Evolutionary conservation across 2,329 filamentous ascomycete species (phyloP), one percentile per base, ranked within the genome.

Genomic region (Pseudofabraea citricarpa): DNA sequence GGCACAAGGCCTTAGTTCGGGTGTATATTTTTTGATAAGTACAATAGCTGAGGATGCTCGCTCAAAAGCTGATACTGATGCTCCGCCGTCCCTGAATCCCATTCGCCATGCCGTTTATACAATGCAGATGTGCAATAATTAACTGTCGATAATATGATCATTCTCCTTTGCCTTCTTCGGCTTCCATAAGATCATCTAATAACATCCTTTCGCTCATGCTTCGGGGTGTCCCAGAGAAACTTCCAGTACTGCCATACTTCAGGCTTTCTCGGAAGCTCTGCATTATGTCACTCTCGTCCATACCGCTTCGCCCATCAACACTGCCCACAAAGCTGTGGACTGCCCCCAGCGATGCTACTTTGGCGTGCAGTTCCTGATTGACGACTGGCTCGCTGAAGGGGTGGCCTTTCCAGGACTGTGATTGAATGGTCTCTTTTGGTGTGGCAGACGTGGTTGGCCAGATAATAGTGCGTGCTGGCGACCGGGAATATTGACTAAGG

Each of bases 121-220:
- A n/a, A n/a, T n/a, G n/a, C n/a, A n/a, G n/a, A n/a, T 2, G 73
- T 78, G 52, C 81, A 72, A 56, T 76, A 82, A 52, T 79, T 81
- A 51, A 36, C 13, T 8, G 33, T 31, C 27, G 16, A 31, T 27
- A 8, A 27, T 8, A 8, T 13, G 15, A 37, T 37, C 35, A 37
- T n/a, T 15, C 19, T 8, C 18, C 21, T 21, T n/a, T 37, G 10
- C 18, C 19, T 26, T 20, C 47, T 15, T 51, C 50, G 6, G 33
- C 46, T 24, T 56, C 53, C 32, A 45, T 38, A 16, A 56, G 44
- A 36, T 62, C 59, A 27, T 63, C 60, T 48, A 59, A 47, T 44
- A 52, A 45, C 49, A 63, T 52, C 23, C 60, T 48, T 44, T 63
- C 59, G 33, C 47, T 57, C 49, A 63, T 45, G 38, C 56, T 62